Conservation (phyloP, 345 rosid genomes). For the Arabis hirsuta region DNA sequence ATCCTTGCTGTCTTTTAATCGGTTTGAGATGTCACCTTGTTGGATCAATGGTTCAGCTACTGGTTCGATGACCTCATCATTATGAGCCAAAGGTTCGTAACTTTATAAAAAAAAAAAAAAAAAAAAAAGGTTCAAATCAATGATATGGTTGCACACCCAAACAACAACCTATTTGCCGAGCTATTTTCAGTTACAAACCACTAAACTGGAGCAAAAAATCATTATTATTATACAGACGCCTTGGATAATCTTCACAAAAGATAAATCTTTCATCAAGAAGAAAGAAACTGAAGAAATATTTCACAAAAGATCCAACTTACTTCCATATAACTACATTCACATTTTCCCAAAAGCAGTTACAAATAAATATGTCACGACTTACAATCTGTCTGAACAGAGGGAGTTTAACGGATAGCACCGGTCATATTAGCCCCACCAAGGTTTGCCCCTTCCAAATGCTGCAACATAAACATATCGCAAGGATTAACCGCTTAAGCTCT, state of each 20-base stretch:
- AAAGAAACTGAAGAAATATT: not conserved
- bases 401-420: conserved; percentile 67
- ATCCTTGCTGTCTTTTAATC: too few species aligned
- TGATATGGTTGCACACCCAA: too few species aligned
- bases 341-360: conserved; percentile 18
- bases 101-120: too few species aligned
- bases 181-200: too few species aligned
- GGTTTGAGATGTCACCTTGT: too few species aligned
- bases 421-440: conserved; percentile 89
- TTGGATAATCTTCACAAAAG: not conserved
- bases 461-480: conserved; percentile 34
- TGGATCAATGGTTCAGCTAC: too few species aligned
- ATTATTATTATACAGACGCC: not conserved
- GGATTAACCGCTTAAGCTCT: not conserved
- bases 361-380: conserved; percentile 15
- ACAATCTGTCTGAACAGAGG: conserved; percentile 19
- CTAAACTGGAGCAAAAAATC: too few species aligned
- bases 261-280: not conserved
- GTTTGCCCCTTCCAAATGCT: conserved; percentile 85
- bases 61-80: too few species aligned
- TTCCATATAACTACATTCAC: not conserved
- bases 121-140: too few species aligned
- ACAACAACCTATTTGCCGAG: too few species aligned
- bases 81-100: too few species aligned
- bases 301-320: not conserved